Conservation (phyloP, 1,139 yeast species). For the Candida anutae region DNA sequence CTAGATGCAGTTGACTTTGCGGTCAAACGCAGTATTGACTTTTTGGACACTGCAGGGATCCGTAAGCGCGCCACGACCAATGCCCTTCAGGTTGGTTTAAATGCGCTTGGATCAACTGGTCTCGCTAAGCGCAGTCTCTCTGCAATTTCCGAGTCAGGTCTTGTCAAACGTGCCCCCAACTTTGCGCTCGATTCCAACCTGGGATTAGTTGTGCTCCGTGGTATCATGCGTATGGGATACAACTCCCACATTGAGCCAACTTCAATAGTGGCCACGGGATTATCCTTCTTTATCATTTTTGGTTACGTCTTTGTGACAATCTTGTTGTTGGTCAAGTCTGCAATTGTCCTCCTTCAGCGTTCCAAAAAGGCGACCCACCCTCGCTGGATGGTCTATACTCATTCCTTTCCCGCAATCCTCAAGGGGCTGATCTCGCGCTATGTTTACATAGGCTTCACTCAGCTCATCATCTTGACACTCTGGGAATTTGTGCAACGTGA, state of each 20-base stretch:
- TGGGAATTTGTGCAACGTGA: conserved; percentile 70
- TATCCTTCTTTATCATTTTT: conserved; percentile 63
- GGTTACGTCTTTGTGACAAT: conserved; percentile 46
- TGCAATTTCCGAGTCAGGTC: too few relatives aligned
- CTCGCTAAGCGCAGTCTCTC: conserved; percentile 18
- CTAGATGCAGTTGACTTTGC: conserved; percentile 6
- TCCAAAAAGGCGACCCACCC: conserved; percentile 40
- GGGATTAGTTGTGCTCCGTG: conserved; percentile 58
- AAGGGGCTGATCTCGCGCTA: conserved; percentile 67
- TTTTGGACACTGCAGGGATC: too few relatives aligned
- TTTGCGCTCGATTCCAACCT: conserved; percentile 30
- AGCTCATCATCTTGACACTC: conserved; percentile 56
- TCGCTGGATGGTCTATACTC: conserved; percentile 42
- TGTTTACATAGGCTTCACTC: conserved; percentile 69
- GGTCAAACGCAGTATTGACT: neutral
- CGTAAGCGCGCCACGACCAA: neutral
- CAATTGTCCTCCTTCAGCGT: conserved; percentile 37
- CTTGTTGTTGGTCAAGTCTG: conserved; percentile 44
- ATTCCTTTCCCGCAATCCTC: conserved; percentile 45
- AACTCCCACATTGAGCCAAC: conserved; percentile 64
- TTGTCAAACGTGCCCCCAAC: conserved; percentile 20
- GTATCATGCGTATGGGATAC: conserved; percentile 67
- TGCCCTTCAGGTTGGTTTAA: neutral
- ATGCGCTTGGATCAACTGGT: conserved; percentile 4
- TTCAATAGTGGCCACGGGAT: conserved; percentile 66